Evolutionary conservation across 192 early-diverging fungal genomes (phyloP).

Genomic region (Mortierella claussenii): DNA sequence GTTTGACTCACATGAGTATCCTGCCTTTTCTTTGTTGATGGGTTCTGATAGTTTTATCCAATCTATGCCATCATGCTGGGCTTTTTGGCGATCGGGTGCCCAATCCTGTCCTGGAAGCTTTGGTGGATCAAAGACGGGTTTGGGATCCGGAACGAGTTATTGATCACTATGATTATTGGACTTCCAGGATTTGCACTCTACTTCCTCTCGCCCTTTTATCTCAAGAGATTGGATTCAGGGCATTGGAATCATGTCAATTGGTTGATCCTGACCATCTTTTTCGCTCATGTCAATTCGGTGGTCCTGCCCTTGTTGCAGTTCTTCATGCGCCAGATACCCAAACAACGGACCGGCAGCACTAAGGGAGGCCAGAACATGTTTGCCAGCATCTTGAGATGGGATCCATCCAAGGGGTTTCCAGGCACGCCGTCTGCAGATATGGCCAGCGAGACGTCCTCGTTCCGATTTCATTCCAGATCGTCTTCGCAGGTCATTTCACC

Average conservation of each 20-base stretch:
- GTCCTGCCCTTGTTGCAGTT: slow-evolving; percentile 43
- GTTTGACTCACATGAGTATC: not conserved
- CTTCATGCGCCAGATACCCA: slow-evolving; percentile 23
- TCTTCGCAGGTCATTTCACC: slow-evolving; percentile 12
- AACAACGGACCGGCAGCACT: slow-evolving; percentile 2
- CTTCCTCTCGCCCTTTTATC: slow-evolving; percentile 36
- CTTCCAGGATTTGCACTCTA: slow-evolving; percentile 42
- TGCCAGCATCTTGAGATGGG: slow-evolving; percentile 38
- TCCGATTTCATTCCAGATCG: slow-evolving; percentile 1
- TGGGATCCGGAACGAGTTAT: slow-evolving; percentile 44
- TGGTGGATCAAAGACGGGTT: slow-evolving; percentile 55
- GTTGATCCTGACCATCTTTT: slow-evolving; percentile 33
- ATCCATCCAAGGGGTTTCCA: slow-evolving; percentile 14
- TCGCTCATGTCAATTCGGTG: slow-evolving; percentile 38
- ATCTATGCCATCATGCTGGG: slow-evolving; percentile 40
- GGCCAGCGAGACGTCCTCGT: slow-evolving; percentile 24
- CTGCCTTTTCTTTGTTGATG: not conserved
- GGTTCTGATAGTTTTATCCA: slow-evolving; percentile 35
- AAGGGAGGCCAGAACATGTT: slow-evolving; percentile 3
- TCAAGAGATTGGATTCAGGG: slow-evolving; percentile 31
- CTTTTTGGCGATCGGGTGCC: slow-evolving; percentile 33
- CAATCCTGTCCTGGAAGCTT: slow-evolving; percentile 27
- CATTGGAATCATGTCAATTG: slow-evolving; percentile 53
- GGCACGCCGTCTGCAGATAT: slow-evolving; percentile 8
- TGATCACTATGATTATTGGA: slow-evolving; percentile 43